phyloP scores from a whole-genome alignment of 768 basidiomycete genomes.

The Suillus hirtellus region DNA sequence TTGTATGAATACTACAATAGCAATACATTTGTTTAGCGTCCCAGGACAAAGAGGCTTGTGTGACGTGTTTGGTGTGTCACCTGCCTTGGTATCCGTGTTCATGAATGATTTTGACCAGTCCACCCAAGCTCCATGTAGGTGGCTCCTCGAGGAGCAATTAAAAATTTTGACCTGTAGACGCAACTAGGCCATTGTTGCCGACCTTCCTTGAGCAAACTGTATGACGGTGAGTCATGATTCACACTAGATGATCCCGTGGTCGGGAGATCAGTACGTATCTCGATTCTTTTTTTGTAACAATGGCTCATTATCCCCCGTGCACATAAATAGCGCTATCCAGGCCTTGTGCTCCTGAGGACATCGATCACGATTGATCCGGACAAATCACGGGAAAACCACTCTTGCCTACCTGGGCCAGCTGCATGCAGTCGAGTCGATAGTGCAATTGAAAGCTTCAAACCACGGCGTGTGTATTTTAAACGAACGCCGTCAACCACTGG shows the following conservation, averaged over 20 bases:
- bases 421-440: neutral
- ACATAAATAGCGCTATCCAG: neutral
- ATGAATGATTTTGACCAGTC: neutral
- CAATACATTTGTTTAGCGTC: neutral
- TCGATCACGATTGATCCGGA: neutral
- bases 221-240: neutral
- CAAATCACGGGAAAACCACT: neutral
- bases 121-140: neutral
- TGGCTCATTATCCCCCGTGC: neutral
- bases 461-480: constrained; percentile 1
- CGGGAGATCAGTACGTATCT: neutral
- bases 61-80: neutral
- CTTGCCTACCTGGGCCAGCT: neutral
- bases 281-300: neutral
- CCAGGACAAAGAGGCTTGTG: neutral
- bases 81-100: neutral
- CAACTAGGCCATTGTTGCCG: neutral
- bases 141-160: neutral
- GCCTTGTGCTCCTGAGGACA: neutral
- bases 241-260: neutral
- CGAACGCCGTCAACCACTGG: neutral
- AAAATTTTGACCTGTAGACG: neutral
- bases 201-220: neutral
- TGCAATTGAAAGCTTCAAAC: neutral
- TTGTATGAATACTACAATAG: neutral